Percentiles rank a stretch among this genome's conserved stretches.
phyloP scores from a whole-genome alignment of 192 early-diverging fungal species.

The Rhizophlyctis rosea region DNA sequence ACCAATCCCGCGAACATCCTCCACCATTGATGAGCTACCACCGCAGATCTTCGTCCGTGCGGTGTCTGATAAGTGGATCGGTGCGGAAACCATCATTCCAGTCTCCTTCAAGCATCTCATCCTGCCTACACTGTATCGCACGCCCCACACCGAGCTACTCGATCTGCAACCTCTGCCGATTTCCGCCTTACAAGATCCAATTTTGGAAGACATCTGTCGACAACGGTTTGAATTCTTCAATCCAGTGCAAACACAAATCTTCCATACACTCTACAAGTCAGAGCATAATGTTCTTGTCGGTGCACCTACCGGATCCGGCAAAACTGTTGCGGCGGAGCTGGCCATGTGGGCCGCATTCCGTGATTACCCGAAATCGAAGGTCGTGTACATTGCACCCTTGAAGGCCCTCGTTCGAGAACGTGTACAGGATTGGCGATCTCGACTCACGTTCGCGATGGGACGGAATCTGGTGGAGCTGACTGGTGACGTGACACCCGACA shows the following conservation, averaged over 20 bases:
- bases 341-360: slow-evolving; percentile 93
- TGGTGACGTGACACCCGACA: slow-evolving; percentile 92
- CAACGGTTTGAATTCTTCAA: slow-evolving; percentile 94
- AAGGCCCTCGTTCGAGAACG: slow-evolving; percentile 97
- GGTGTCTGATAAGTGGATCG: slow-evolving; percentile 93
- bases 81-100: slow-evolving; percentile 77
- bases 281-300: slow-evolving; percentile 84
- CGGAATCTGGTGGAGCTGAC: slow-evolving; percentile 90
- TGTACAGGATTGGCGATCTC: slow-evolving; percentile 80
- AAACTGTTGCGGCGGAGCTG: slow-evolving; percentile 94
- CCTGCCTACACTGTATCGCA: slow-evolving; percentile 75
- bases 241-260: slow-evolving; percentile 97
- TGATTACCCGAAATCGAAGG: slow-evolving; percentile 74
- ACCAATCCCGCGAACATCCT: slow-evolving; percentile 62
- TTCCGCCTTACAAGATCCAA: slow-evolving; percentile 72
- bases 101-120: slow-evolving; percentile 92
- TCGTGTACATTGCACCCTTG: slow-evolving; percentile 97
- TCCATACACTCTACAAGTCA: slow-evolving; percentile 92
- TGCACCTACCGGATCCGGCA: slow-evolving; percentile 97
- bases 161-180: slow-evolving; percentile 89
- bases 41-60: slow-evolving; percentile 90
- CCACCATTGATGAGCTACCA: slow-evolving; percentile 74
- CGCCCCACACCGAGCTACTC: slow-evolving; percentile 88
- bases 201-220: slow-evolving; percentile 82
- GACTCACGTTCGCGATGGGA: slow-evolving; percentile 68